Evolutionary conservation across 2,329 filamentous ascomycete genomes (phyloP), one percentile per base, ranked within the genome.

Genomic region (Penicillium paneum): DNA sequence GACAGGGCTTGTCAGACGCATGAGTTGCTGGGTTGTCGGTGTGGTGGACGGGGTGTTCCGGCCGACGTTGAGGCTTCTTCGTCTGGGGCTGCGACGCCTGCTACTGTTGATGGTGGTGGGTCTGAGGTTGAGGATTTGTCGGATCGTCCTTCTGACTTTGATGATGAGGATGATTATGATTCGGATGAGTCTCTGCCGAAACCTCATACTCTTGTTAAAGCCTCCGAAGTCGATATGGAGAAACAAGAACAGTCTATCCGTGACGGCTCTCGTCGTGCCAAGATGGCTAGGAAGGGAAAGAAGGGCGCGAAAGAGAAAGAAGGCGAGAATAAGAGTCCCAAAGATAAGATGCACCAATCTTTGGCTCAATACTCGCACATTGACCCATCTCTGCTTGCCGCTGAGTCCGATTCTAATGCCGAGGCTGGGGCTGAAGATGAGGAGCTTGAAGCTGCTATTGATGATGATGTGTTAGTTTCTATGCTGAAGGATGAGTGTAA

Each of bases 1-100:
- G 76, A 78, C 11, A 77, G 79, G 10, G 74, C 73, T 7, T 88
- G 87, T 53, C 84, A 87, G 64, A 90, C 87, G 3, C 87, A 90
- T 66, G 83, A 88, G 48, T 71, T 89, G 1, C 71, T 90, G 0
- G 81, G 80, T 0, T 90, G 87, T 69, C 69, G 71, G 1, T 90
- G 87, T 65, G 79, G 77, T 6, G 85, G 85, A 0, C 75, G 68
- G 8, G 85, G 84, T 10, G 31, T 63, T 11, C 24, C 17, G 11
- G 39, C 41, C 17, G 36, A 28, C 17, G 11, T 41, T 28, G 36
- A 55, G 12, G 36, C 43, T 12, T 15, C 39, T 17, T 54, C 54
- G 1, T 59, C 62, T 15, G 58, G 44, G 0, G 32, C 45, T 13
- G 44, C 21, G 4, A 60, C 61, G 7, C 63, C 59, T 28, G 45